Evolutionary conservation across 768 basidiomycete species (phyloP), one percentile per base, ranked within the genome.

Genomic region (Xerocomus potaroensis): DNA sequence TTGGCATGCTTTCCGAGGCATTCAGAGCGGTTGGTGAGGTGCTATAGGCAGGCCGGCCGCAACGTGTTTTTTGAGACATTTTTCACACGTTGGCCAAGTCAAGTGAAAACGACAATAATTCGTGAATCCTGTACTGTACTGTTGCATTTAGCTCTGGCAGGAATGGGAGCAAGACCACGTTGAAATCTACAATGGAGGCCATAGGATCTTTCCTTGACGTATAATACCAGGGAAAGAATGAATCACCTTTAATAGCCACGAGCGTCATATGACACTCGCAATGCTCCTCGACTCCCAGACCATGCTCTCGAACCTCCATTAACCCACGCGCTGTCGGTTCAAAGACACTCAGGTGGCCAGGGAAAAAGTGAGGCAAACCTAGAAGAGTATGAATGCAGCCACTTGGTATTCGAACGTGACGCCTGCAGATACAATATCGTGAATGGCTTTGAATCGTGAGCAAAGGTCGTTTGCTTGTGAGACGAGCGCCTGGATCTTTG

Each of bases 231-330:
- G 14, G n/a, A n/a, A n/a, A 29, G 26, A 27, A 11, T 27, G 15
- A 10, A 15, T 27, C 1, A 53, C 58, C 58, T 48, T 50, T 59
- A 3, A 53, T 7, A 9, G 57, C 57, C 11, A 45, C 54, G 27
- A 55, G 47, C 7, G 41, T 47, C n/a, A 48, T 10, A 0, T n/a
- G n/a, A n/a, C n/a, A n/a, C 58, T 33, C 5, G 57, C 57, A 14
- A 48, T 38, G 4, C 38, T 33, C 42, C 54, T 59, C 22, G 57
- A 59, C n/a, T 47, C 54, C 57, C 58, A 59, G 19, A 59, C 18
- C 22, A 53, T 27, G 8, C 35, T 19, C 8, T 53, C 50, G 8
- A 59, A 50, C 21, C 24, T 56, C 57, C 59, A 30, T 23, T 11
- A 30, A 21, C 21, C 16, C 1, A 0, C 16, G 27, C 23, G 6